A percentile compares a stretch with the other conserved stretches of the same genome.
These are phyloP conservation scores for Sclerotinia trifoliorum DNA, from an alignment of 2,329 filamentous ascomycete genomes.

Conservation along the genomic window DNA sequence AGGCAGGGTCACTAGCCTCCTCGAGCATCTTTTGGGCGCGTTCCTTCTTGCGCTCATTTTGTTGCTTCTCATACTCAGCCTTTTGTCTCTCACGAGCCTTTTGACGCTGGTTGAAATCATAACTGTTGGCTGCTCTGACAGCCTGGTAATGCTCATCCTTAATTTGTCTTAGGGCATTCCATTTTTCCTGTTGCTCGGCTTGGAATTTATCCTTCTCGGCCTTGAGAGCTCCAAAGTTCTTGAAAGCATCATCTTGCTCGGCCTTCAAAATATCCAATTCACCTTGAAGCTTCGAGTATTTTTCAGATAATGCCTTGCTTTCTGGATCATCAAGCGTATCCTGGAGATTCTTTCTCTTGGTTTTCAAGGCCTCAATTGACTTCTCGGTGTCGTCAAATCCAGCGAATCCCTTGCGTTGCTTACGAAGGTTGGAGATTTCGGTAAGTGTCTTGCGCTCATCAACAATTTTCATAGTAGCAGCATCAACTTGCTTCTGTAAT, in stretches of 20 bases:
- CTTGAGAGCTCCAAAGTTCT: conserved; percentile 78
- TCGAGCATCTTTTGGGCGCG: conserved; percentile 73
- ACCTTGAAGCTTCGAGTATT: conserved; percentile 79
- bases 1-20: conserved; percentile 82
- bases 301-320: conserved; percentile 80
- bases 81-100: conserved; percentile 73
- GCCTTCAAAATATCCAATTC: conserved; percentile 89
- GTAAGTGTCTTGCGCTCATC: conserved; percentile 93
- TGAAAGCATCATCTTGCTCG: conserved; percentile 87
- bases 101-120: conserved; percentile 79
- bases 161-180: conserved; percentile 73
- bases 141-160: conserved; percentile 85
- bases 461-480: conserved; percentile 89
- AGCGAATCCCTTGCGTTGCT: conserved; percentile 87
- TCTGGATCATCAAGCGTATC: conserved; percentile 90
- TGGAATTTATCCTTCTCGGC: conserved; percentile 85
- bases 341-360: conserved; percentile 84
- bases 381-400: conserved; percentile 83
- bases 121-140: conserved; percentile 78
- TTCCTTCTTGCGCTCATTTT: conserved; percentile 72
- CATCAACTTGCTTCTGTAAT: conserved; percentile 82
- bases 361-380: conserved; percentile 81
- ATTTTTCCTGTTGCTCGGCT: conserved; percentile 84
- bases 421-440: conserved; percentile 79
- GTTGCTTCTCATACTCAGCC: conserved; percentile 73